Evolutionary conservation across 495 filamentous ascomycete species (phyloP).

Genomic region (Annulohypoxylon maeteangense): DNA sequence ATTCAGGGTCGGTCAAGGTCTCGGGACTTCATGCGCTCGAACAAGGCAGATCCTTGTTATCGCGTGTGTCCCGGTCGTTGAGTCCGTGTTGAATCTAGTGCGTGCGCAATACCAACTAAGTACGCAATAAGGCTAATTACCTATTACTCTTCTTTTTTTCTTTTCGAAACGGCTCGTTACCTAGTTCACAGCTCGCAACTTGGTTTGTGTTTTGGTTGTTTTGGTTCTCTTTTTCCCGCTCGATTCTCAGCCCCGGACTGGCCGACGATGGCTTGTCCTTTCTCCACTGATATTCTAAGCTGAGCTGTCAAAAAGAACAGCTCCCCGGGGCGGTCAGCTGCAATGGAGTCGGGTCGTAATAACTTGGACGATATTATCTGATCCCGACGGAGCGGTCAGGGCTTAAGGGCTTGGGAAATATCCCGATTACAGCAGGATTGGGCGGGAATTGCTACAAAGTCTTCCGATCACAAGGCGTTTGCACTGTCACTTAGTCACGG

Average conservation of each 20-base stretch:
- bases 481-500: not conserved
- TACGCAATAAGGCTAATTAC: constrained; percentile 7
- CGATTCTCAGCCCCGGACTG: constrained; percentile 4
- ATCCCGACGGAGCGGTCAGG: not conserved
- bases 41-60: constrained; percentile 27
- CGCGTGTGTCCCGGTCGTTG: not conserved
- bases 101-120: not conserved
- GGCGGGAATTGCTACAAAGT: not conserved
- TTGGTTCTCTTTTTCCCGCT: too few relatives aligned
- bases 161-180: not conserved
- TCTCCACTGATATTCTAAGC: constrained; percentile 35
- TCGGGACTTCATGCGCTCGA: constrained; percentile 22
- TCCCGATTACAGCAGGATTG: not conserved
- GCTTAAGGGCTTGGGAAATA: not conserved
- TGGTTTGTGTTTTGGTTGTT: too few relatives aligned
- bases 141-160: not conserved
- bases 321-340: constrained; percentile 11
- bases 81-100: not conserved
- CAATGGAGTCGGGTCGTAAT: not conserved
- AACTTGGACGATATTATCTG: not conserved
- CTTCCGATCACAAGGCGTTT: not conserved
- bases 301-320: constrained; percentile 18
- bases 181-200: not conserved
- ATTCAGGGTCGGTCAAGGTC: constrained; percentile 19
- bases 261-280: constrained; percentile 17